Evolutionary conservation across 495 filamentous ascomycete species (phyloP), one percentile per base, ranked within the genome.

Genomic region (Penicillium ucsense): DNA sequence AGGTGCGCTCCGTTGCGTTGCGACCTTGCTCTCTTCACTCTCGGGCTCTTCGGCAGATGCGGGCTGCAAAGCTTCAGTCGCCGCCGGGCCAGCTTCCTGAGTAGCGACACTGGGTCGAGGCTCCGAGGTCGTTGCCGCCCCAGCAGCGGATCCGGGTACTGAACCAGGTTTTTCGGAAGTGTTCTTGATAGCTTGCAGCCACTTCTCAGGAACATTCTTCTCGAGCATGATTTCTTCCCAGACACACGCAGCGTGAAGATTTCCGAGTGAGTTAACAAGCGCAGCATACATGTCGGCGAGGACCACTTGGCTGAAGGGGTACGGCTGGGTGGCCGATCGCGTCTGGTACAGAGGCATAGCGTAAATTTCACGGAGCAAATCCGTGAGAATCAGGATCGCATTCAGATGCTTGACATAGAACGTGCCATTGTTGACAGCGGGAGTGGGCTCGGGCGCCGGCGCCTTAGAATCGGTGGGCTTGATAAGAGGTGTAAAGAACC

Each of bases 161-260:
- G 73, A 58, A 41, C 63, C 66, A 38, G 65, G 59, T 6, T 68
- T 73, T 42, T 64, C 62, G 44, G 70, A 69, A 50, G 76, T 74
- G 36, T 73, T 64, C 43, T 73, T 74, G 11, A 80, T 82, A 7
- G 78, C 77, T 54, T 80, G 73, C 50, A 84, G 79, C 80, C 82
- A 87, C 33, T 76, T 69, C 11, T 79, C 72, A 2, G 86, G 83
- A 45, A 86, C 77, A 38, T 64, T 73, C 54, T 81, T 80, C 56
- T 83, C 76, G 20, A 96, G 66, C 0, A 83, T 57, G 31, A 87
- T 85, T 49, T 91, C 86, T 62, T 98, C 94, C 73, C 84, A 84
- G 27, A 92, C 73, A 48, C 88, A 85, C 41, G 80, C 79, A 31
- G 84, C 80, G 48, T 94, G 77, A 31, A 98, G 71, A 30, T 78